phyloP scores from a whole-genome alignment of 2,329 filamentous ascomycete species.

The Juglanconis sp. region DNA sequence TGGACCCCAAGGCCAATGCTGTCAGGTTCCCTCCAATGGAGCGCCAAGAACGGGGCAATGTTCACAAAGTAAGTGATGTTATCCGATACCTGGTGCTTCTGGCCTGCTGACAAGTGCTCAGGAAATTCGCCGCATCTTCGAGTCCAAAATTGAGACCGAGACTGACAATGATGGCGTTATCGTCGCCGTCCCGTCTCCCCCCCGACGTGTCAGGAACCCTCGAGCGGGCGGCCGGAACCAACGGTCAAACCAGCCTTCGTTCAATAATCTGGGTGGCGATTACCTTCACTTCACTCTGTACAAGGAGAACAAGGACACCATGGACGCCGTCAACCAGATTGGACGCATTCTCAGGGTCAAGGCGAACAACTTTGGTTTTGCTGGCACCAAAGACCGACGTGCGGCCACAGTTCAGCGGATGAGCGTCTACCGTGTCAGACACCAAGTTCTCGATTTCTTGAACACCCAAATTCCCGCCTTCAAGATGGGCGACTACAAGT shows the following conservation, averaged over 20 bases:
- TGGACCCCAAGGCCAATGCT: constrained; percentile 26
- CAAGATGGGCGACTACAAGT: constrained; percentile 76
- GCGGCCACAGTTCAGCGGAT: constrained; percentile 83
- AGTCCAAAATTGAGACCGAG: constrained; percentile 71
- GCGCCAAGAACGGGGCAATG: constrained; percentile 40
- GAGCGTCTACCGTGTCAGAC: constrained; percentile 54
- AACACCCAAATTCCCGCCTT: constrained; percentile 62
- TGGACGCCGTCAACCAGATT: constrained; percentile 81
- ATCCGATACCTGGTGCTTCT: background rate
- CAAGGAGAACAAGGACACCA: constrained; percentile 96
- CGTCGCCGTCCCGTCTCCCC: constrained; percentile 57
- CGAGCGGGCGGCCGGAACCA: constrained; percentile 30
- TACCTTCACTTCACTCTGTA: constrained; percentile 89
- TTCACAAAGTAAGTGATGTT: constrained; percentile 43
- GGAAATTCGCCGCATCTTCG: constrained; percentile 75
- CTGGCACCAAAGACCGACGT: constrained; percentile 87
- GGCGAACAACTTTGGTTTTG: constrained; percentile 68
- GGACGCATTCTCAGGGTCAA: constrained; percentile 72
- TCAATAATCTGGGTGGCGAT: constrained; percentile 52
- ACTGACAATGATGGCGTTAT: constrained; percentile 59
- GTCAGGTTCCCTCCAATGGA: constrained; percentile 41
- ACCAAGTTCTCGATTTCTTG: constrained; percentile 61
- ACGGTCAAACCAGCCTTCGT: constrained; percentile 13
- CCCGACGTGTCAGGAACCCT: constrained; percentile 41
- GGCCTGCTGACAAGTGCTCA: constrained; percentile 24